Evolutionary conservation across 106 monocot genomes (phyloP).

Genomic region (Apostasia ramifera): DNA sequence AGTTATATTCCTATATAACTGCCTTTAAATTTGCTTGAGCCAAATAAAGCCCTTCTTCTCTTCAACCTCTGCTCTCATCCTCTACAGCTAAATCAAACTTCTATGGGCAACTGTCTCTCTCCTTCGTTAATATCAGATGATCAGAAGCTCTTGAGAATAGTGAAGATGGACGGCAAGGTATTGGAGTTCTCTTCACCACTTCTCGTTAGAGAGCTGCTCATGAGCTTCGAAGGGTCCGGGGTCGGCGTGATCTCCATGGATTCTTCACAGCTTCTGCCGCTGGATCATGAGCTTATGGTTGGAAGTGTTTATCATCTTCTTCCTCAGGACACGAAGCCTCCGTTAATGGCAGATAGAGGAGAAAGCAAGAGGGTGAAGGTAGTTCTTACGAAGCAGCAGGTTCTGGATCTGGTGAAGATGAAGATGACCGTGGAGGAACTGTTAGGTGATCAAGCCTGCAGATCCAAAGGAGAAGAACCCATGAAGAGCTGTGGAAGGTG

Average conservation of each 20-base stretch:
- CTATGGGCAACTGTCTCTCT: constrained; percentile 4
- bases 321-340: background rate
- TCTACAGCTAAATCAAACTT: too few species aligned
- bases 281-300: background rate
- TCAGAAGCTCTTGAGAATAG: background rate
- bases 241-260: background rate
- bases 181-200: background rate
- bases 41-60: too few species aligned
- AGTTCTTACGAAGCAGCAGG: background rate
- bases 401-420: background rate
- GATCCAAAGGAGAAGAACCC: too few species aligned
- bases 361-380: background rate
- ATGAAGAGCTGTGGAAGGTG: background rate
- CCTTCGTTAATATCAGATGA: background rate
- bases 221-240: background rate
- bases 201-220: background rate
- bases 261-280: background rate
- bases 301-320: background rate
- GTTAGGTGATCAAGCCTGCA: background rate
- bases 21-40: too few species aligned
- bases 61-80: too few species aligned
- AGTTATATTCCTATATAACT: too few species aligned
- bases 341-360: background rate
- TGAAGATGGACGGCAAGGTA: background rate
- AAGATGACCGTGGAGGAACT: background rate